phyloP scores from a whole-genome alignment of 2,329 filamentous ascomycete genomes.

The Nemania abortiva region DNA sequence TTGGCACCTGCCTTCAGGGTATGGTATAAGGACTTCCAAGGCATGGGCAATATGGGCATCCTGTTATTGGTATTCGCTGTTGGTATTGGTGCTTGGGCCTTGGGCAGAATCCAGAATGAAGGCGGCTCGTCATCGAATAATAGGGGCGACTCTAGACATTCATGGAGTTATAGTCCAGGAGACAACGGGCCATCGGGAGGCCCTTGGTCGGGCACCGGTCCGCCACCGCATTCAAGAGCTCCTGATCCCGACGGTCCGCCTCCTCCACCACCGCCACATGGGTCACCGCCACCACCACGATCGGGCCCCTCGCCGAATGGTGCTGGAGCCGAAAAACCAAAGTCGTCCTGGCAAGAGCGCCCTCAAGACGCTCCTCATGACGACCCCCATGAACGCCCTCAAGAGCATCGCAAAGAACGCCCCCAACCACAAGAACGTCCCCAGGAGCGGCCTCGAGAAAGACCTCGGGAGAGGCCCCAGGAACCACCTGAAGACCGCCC shows the following conservation, averaged over 20 bases:
- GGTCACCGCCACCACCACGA: constrained; percentile 48
- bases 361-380: constrained; percentile 33
- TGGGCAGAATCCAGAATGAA: constrained; percentile 73
- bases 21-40: constrained; percentile 79
- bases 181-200: constrained; percentile 44
- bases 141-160: constrained; percentile 39
- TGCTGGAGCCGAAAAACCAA: constrained; percentile 51
- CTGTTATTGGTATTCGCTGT: constrained; percentile 78
- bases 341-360: constrained; percentile 56
- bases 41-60: constrained; percentile 79
- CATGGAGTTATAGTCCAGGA: constrained; percentile 45
- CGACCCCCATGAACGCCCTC: constrained; percentile 22
- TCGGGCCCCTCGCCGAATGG: constrained; percentile 44
- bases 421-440: constrained; percentile 26
- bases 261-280: constrained; percentile 55
- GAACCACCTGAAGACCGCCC: constrained; percentile 23
- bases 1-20: constrained; percentile 78
- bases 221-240: constrained; percentile 42
- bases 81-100: constrained; percentile 81
- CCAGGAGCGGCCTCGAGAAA: background rate
- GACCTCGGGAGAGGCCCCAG: constrained; percentile 20
- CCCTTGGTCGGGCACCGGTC: constrained; percentile 34
- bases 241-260: constrained; percentile 48
- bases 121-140: constrained; percentile 48
- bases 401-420: constrained; percentile 37